Conservation (phyloP, 108 stramenopile species). For the Schizochytrium sp. region DNA sequence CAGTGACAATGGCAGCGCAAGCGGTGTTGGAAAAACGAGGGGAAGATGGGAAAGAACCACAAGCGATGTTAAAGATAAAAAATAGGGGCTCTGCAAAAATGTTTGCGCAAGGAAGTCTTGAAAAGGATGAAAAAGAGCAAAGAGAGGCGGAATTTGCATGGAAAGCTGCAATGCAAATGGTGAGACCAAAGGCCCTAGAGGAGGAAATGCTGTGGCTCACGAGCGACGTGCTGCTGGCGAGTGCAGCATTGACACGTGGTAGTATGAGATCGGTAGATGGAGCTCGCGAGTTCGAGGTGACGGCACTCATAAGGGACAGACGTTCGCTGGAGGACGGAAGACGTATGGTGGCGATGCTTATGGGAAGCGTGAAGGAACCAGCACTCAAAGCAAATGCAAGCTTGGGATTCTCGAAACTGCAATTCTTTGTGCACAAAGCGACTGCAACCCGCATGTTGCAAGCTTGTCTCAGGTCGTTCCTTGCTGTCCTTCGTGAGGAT, state of each 20-base stretch:
- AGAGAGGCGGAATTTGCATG: too few species aligned
- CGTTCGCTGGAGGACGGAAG: slow-evolving; percentile 2
- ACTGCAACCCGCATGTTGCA: not conserved
- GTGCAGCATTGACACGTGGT: not conserved
- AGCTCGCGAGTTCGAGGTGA: not conserved
- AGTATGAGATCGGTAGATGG: not conserved
- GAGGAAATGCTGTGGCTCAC: not conserved
- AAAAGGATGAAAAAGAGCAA: too few species aligned
- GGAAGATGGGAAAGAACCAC: too few species aligned
- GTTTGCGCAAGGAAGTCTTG: too few species aligned
- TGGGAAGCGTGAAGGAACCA: not conserved
- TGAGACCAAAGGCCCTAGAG: not conserved
- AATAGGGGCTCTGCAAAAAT: too few species aligned
- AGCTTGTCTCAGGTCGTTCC: not conserved
- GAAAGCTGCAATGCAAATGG: not conserved
- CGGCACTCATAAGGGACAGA: not conserved
- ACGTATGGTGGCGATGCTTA: not conserved
- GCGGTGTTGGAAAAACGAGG: too few species aligned
- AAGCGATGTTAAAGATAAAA: too few species aligned
- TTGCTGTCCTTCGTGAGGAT: not conserved
- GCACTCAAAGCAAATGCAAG: not conserved
- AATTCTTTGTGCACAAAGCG: not conserved
- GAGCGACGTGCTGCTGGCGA: not conserved
- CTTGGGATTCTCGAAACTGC: not conserved
- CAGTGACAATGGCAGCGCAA: too few species aligned